Base-by-base conservation (phyloP, 352 stramenopile species). In the Globisporangium canariense region DNA sequence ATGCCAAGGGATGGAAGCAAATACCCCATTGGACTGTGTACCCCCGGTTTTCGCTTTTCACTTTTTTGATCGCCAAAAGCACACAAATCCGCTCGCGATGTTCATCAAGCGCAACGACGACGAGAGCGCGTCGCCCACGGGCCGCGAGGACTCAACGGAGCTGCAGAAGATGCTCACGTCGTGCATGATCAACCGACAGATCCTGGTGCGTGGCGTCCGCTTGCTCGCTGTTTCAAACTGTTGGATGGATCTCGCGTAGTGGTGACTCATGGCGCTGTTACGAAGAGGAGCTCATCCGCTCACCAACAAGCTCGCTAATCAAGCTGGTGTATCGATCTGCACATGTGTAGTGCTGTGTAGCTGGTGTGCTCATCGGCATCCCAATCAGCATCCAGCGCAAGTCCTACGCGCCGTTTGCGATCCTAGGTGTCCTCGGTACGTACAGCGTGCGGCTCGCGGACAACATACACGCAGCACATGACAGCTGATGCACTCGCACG, bases 181-280 rank as follows among this genome's bases (percentile, higher is more conserved):
- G 28, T 92, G 83, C 63, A 90, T 92, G 83, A 88, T 92, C 70
- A 92, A 92, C 64, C 79, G 83, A 7, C 83, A 92, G 74, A 84
- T 92, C 34, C 65, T 92, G 73, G 83, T 92, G 55, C 64, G 73
- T 69, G 0, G 10, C 18, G 13, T 14, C 10, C 51, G 36, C 43
- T 7, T 32, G 32, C 4, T 52, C 34, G 10, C 28, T 30, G 13
- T 36, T 7, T 52, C 16, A 6, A 4, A 38, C 8, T 40, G n/a
- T 13, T 62, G 34, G 25, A 1, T 40, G 9, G 30, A 43, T 58
- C 16, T 16, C 51, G 32, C 30, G 51, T 3, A 22, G 16, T 36
- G 3, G 43, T 20, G 43, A 20, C 16, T 4, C 7, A 18, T 49
- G 43, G 5, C 13, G 16, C 43, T 9, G 4, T 20, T n/a, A 16